Percentiles rank a stretch among this genome's conserved stretches.
These are phyloP conservation scores for Phytophthora tentaculata DNA, from an alignment of 352 stramenopile species.

Conservation along the genomic window DNA sequence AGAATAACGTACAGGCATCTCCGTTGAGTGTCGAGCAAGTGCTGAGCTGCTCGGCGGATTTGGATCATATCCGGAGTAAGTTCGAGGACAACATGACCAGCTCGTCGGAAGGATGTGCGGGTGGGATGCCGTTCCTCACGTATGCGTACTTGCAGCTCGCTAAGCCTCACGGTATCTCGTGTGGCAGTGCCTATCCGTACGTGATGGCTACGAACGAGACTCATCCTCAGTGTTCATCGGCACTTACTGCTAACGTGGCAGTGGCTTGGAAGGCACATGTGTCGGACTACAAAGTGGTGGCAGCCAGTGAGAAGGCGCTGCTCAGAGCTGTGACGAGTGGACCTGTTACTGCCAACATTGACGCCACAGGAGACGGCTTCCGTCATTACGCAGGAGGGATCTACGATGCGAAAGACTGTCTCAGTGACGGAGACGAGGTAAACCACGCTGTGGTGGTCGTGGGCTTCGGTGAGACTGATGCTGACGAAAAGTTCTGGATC, in stretches of 20 bases:
- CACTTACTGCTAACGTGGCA: conserved; percentile 43
- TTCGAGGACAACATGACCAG: conserved; percentile 74
- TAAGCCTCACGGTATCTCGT: conserved; percentile 75
- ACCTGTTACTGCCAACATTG: conserved; percentile 82
- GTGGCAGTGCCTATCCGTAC: conserved; percentile 72
- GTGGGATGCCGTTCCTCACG: conserved; percentile 90
- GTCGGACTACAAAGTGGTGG: conserved; percentile 65
- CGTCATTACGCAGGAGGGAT: conserved; percentile 85
- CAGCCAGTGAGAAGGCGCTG: conserved; percentile 60
- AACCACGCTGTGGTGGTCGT: conserved; percentile 90
- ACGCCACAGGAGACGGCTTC: conserved; percentile 78
- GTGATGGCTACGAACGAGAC: conserved; percentile 74
- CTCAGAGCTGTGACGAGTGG: conserved; percentile 67
- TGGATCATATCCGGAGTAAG: conserved; percentile 82
- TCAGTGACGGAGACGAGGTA: conserved; percentile 75
- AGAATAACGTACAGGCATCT: conserved; percentile 63
- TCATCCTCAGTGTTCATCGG: conserved; percentile 46
- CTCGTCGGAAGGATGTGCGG: conserved; percentile 84
- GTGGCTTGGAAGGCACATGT: conserved; percentile 54
- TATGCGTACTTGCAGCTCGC: conserved; percentile 84
- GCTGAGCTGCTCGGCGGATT: conserved; percentile 69
- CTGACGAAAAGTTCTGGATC: conserved; percentile 87
- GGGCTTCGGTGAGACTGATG: conserved; percentile 78
- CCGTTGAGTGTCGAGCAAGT: conserved; percentile 88
- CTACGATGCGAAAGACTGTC: conserved; percentile 85